A percentile compares a stretch with the other conserved stretches of the same genome.
These are phyloP conservation scores for Ustilago trichophora DNA, from an alignment of 1,284 basidiomycete genomes.

Conservation along the genomic window DNA sequence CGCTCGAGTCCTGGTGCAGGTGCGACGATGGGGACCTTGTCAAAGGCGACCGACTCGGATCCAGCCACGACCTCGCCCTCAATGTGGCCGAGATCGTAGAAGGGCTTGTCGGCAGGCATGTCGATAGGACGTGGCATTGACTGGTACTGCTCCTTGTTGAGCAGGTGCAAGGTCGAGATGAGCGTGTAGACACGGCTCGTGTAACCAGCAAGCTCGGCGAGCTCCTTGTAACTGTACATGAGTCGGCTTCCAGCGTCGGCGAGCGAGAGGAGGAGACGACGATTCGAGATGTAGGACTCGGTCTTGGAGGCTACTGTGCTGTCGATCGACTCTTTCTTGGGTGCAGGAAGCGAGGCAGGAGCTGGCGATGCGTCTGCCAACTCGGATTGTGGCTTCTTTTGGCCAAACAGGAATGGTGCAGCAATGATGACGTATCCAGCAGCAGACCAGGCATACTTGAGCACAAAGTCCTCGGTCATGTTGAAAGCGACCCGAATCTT, in stretches of 20 bases:
- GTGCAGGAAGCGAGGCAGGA: conserved; percentile 68
- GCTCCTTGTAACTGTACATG: conserved; percentile 84
- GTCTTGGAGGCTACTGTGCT: conserved; percentile 72
- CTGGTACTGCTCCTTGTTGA: conserved; percentile 63
- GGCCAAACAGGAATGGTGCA: conserved; percentile 59
- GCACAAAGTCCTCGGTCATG: conserved; percentile 66
- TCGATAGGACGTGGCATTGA: conserved; percentile 56
- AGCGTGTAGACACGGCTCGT: conserved; percentile 89
- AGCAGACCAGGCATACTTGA: conserved; percentile 66
- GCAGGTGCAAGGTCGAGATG: conserved; percentile 79
- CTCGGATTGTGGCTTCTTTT: conserved; percentile 33
- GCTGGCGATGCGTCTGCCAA: conserved; percentile 65
- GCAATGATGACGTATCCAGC: conserved; percentile 66
- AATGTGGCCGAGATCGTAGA: conserved; percentile 67
- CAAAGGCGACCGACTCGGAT: conserved; percentile 47
- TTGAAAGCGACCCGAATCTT: conserved; percentile 72
- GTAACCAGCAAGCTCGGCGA: conserved; percentile 90
- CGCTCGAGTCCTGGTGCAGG: conserved; percentile 72
- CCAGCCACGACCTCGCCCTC: conserved; percentile 63
- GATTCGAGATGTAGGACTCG: conserved; percentile 86
- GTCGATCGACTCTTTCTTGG: conserved; percentile 12
- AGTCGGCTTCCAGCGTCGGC: conserved; percentile 93
- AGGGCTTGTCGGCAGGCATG: conserved; percentile 46
- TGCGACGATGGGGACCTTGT: conserved; percentile 76
- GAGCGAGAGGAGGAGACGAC: conserved; percentile 83